Evolutionary conservation across 2,329 filamentous ascomycete genomes (phyloP).

Genomic region (Exophiala sp.): DNA sequence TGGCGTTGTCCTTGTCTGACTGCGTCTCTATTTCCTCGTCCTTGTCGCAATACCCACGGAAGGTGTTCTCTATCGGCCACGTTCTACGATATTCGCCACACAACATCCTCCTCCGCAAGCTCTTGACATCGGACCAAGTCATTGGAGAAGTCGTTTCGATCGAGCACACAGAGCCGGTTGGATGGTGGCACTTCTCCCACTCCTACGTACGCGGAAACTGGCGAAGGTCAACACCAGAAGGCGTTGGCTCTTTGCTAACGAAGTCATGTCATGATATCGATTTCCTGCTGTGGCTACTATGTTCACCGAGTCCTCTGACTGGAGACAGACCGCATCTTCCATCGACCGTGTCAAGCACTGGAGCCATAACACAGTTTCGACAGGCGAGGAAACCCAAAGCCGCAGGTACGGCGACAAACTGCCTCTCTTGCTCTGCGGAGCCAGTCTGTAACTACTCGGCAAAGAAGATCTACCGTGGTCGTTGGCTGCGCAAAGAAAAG

Average conservation of each 20-base stretch:
- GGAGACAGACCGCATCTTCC: conserved; percentile 65
- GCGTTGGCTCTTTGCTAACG: conserved; percentile 76
- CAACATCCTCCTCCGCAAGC: conserved; percentile 76
- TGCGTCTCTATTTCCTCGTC: conserved; percentile 56
- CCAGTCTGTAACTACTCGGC: conserved; percentile 79
- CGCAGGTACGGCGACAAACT: conserved; percentile 80
- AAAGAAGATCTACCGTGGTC: conserved; percentile 73
- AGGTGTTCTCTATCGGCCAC: conserved; percentile 86
- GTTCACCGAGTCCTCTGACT: conserved; percentile 58
- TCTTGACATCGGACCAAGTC: conserved; percentile 69
- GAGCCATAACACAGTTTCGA: conserved; percentile 74
- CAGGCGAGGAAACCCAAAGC: conserved; percentile 68
- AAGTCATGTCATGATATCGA: conserved; percentile 98
- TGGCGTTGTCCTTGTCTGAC: conserved; percentile 74
- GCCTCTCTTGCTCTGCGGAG: conserved; percentile 73
- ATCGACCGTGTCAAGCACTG: conserved; percentile 68
- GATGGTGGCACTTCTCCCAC: conserved; percentile 94
- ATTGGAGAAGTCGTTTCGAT: conserved; percentile 83
- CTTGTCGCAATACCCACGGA: conserved; percentile 29
- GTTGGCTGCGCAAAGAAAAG: conserved; percentile 59
- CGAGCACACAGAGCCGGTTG: conserved; percentile 90
- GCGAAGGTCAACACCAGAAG: conserved; percentile 71
- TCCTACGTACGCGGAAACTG: conserved; percentile 91
- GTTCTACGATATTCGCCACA: conserved; percentile 91
- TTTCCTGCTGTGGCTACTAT: conserved; percentile 85